phyloP scores from a whole-genome alignment of 1,284 basidiomycete species.

The Earliella scabrosa region DNA sequence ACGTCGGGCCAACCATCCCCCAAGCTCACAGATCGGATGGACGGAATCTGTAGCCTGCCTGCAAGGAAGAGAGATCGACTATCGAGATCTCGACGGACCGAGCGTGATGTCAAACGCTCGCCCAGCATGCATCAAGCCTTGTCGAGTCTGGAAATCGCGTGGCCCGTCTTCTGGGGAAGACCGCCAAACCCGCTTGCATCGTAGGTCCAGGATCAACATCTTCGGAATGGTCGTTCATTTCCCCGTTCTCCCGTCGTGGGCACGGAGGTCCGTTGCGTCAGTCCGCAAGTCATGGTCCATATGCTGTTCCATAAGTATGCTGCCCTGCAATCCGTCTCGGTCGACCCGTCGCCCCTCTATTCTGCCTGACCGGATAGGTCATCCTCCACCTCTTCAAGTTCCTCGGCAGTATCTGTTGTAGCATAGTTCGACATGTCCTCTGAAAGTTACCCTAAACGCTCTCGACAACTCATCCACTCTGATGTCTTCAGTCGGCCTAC shows the following conservation, averaged over 20 bases:
- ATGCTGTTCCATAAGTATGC: neutral
- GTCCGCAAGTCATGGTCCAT: neutral
- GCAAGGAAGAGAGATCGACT: constrained; percentile 5
- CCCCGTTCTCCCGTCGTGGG: neutral
- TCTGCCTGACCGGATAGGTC: too few species aligned
- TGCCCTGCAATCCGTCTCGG: neutral
- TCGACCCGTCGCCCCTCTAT: neutral
- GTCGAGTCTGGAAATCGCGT: neutral
- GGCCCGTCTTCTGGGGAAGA: neutral
- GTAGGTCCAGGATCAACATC: neutral
- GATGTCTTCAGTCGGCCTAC: constrained; percentile 16
- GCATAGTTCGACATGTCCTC: constrained; percentile 18
- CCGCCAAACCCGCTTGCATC: neutral
- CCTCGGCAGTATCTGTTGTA: too few species aligned
- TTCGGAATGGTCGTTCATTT: neutral
- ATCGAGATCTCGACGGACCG: neutral
- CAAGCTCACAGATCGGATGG: too few species aligned
- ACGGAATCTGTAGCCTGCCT: neutral
- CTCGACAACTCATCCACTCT: constrained; percentile 18
- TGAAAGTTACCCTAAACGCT: constrained; percentile 20
- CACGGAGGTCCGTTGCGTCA: neutral
- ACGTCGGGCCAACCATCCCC: too few species aligned
- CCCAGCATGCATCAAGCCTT: neutral
- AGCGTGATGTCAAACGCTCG: neutral
- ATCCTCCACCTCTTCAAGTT: neutral